A percentile compares a stretch with the other conserved stretches of the same genome.
These are phyloP conservation scores for Exserohilum turcica DNA, from an alignment of 2,329 filamentous ascomycete species.

Conservation along the genomic window DNA sequence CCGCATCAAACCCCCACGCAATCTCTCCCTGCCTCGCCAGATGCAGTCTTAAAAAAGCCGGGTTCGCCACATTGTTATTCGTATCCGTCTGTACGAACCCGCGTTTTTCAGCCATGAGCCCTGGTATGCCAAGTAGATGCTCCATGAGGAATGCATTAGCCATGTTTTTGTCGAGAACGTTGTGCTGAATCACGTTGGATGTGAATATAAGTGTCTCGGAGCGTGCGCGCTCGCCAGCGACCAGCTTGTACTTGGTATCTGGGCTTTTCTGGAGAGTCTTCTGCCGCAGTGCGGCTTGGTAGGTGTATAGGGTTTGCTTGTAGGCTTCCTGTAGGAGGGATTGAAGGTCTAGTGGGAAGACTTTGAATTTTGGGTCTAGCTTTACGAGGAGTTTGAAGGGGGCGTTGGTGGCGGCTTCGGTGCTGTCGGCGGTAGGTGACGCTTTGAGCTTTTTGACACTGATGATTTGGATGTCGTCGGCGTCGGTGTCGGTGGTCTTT, in stretches of 20 bases:
- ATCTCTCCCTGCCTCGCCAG: neutral
- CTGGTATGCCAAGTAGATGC: too few relatives aligned
- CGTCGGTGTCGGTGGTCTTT: too few relatives aligned
- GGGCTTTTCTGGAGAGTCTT: neutral
- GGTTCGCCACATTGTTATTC: neutral
- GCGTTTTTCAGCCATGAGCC: neutral
- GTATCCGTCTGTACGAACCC: neutral
- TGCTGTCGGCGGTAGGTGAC: neutral
- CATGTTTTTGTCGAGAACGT: neutral
- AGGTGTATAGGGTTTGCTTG: neutral
- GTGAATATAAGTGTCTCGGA: neutral
- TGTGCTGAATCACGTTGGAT: too few relatives aligned
- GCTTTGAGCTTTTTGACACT: neutral
- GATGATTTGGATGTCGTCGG: neutral
- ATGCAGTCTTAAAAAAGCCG: neutral
- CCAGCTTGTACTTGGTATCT: neutral
- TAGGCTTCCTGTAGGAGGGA: neutral
- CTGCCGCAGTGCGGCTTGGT: neutral
- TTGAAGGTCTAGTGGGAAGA: neutral
- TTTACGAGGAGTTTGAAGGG: neutral
- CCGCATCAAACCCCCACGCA: neutral
- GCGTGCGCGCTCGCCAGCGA: neutral
- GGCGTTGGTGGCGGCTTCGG: neutral
- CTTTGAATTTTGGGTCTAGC: neutral
- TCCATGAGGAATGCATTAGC: neutral